phyloP scores from a whole-genome alignment of 371 early-diverging fungal genomes.

The Blakeslea trispora region DNA sequence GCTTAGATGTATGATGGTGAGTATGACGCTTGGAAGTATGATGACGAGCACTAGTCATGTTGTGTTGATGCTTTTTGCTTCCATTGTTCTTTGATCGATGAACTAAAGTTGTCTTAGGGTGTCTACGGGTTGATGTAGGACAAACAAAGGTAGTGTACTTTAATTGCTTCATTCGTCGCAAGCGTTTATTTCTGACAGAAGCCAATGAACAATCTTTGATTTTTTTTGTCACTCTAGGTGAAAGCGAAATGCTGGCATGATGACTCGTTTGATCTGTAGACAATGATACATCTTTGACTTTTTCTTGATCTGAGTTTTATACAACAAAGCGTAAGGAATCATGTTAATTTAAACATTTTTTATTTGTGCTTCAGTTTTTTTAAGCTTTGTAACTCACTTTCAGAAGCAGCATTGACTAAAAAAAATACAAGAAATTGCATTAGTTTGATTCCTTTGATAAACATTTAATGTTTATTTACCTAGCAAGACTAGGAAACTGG shows the following conservation, averaged over 20 bases:
- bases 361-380: not conserved
- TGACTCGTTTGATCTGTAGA: not conserved
- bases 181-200: not conserved
- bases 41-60: not conserved
- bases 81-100: not conserved
- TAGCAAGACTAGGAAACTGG: not conserved
- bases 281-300: not conserved
- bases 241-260: not conserved
- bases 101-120: not conserved
- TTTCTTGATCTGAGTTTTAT: not conserved
- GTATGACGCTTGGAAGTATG: not conserved
- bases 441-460: not conserved
- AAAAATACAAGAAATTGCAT: not conserved
- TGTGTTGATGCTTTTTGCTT: not conserved
- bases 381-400: not conserved
- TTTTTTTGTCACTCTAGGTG: conserved; percentile 4
- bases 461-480: not conserved
- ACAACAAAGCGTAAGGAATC: too few species aligned
- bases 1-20: not conserved
- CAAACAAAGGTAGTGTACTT: conserved; percentile 15
- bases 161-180: not conserved
- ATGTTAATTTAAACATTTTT: not conserved
- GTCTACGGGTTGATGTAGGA: conserved; percentile 11
- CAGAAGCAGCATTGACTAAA: conserved; percentile 8
- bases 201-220: conserved; percentile 14